phyloP scores from a whole-genome alignment of 306 rosid species.

The Purshia tridentata region DNA sequence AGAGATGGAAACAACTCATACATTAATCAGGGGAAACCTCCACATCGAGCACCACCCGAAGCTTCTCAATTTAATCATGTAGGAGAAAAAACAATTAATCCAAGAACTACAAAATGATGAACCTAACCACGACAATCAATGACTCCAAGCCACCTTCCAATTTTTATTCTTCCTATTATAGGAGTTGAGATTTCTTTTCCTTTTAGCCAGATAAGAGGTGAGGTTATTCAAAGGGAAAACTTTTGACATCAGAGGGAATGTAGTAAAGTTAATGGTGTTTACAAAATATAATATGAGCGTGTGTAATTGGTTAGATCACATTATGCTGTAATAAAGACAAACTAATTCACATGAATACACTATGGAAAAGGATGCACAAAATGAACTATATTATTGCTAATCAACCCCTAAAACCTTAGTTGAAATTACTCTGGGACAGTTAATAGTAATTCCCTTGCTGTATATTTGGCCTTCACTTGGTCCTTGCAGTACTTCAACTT shows the following conservation, averaged over 20 bases:
- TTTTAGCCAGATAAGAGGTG: too few relatives aligned
- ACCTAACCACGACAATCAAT: background rate
- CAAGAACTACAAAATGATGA: background rate
- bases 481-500: conserved; percentile 4
- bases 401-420: background rate
- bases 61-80: background rate
- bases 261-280: background rate
- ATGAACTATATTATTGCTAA: background rate
- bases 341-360: background rate
- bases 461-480: background rate
- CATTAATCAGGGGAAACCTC: background rate
- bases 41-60: background rate
- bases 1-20: background rate
- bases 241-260: background rate
- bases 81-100: background rate
- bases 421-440: background rate
- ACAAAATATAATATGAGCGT: background rate
- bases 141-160: background rate
- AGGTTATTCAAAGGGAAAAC: background rate
- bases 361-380: background rate
- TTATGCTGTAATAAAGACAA: background rate
- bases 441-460: background rate
- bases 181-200: background rate
- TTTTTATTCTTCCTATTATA: background rate
- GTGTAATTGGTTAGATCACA: background rate